Evolutionary conservation across 1,139 yeast genomes (phyloP).

Genomic region (Yamadazyma buinensis): DNA sequence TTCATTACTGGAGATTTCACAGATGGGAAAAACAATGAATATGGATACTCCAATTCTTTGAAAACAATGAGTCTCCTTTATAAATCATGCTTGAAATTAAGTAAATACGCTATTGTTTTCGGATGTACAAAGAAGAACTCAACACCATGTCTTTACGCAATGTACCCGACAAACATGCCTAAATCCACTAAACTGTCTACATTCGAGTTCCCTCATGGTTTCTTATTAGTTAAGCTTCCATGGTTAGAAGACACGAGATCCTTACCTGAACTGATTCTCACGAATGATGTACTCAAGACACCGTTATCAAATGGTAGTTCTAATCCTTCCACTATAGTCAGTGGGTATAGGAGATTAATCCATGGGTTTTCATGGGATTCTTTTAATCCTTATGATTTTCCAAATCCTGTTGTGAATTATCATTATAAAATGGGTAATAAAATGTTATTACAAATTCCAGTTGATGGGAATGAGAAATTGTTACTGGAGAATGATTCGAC

Average conservation of each 20-base stretch:
- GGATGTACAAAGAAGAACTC: conserved; percentile 57
- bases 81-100: conserved; percentile 49
- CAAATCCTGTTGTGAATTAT: conserved; percentile 67
- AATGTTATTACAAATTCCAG: conserved; percentile 53
- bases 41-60: conserved; percentile 56
- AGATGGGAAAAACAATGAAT: conserved; percentile 28
- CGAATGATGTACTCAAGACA: conserved; percentile 9
- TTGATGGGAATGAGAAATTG: conserved; percentile 10
- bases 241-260: conserved; percentile 60
- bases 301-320: conserved; percentile 2
- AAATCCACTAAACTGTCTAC: conserved; percentile 15
- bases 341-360: conserved; percentile 15
- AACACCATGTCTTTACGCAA: conserved; percentile 55
- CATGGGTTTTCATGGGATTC: conserved; percentile 16
- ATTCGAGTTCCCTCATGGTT: conserved; percentile 54
- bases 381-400: conserved; percentile 57
- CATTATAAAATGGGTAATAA: conserved; percentile 65
- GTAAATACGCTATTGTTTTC: conserved; percentile 67
- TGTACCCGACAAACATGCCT: conserved; percentile 50
- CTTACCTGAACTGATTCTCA: conserved; percentile 31
- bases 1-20: conserved; percentile 50
- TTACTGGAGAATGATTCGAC: conserved; percentile 9
- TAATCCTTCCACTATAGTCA: conserved; percentile 14
- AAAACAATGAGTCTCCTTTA: conserved; percentile 67
- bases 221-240: conserved; percentile 57